Percentiles rank a stretch among this genome's conserved stretches.
These are phyloP conservation scores for Macrocybe sp. DNA, from an alignment of 1,284 basidiomycete species.

Conservation along the genomic window DNA sequence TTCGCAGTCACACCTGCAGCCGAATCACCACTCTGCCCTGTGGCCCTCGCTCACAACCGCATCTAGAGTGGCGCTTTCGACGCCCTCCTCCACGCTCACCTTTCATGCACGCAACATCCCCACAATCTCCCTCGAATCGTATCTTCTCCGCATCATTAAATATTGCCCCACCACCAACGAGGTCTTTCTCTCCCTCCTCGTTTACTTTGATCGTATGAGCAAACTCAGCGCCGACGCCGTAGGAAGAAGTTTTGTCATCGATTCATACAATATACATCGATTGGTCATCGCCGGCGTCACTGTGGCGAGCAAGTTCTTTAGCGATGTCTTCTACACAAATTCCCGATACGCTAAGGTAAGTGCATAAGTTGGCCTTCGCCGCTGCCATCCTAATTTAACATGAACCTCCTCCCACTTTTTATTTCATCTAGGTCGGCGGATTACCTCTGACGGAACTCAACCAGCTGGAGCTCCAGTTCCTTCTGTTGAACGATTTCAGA, in stretches of 20 bases:
- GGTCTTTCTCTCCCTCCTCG: constrained; percentile 90
- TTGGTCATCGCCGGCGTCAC: constrained; percentile 97
- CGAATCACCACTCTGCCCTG: constrained; percentile 36
- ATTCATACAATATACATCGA: constrained; percentile 95
- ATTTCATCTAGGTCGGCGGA: constrained; percentile 75
- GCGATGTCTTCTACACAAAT: constrained; percentile 99
- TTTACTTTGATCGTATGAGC: constrained; percentile 95
- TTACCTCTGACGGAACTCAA: constrained; percentile 93
- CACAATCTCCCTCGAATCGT: constrained; percentile 91
- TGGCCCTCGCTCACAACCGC: constrained; percentile 75
- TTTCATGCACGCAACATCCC: constrained; percentile 97
- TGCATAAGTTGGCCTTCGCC: constrained; percentile 11
- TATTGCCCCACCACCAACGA: constrained; percentile 99
- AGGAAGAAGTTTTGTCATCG: constrained; percentile 84
- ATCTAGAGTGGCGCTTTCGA: constrained; percentile 71
- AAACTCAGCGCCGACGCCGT: constrained; percentile 64
- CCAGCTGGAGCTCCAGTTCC: constrained; percentile 94
- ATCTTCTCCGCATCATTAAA: constrained; percentile 92
- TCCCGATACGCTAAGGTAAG: constrained; percentile 95
- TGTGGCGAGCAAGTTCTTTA: constrained; percentile 98
- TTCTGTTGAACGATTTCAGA: constrained; percentile 93
- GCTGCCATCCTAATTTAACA: not conserved
- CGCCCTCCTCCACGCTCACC: constrained; percentile 80
- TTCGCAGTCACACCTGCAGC: constrained; percentile 15
- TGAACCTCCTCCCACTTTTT: not conserved